Evolutionary conservation across 2,329 filamentous ascomycete species (phyloP), one percentile per base, ranked within the genome.

Genomic region (Chaetothyriales sp.): DNA sequence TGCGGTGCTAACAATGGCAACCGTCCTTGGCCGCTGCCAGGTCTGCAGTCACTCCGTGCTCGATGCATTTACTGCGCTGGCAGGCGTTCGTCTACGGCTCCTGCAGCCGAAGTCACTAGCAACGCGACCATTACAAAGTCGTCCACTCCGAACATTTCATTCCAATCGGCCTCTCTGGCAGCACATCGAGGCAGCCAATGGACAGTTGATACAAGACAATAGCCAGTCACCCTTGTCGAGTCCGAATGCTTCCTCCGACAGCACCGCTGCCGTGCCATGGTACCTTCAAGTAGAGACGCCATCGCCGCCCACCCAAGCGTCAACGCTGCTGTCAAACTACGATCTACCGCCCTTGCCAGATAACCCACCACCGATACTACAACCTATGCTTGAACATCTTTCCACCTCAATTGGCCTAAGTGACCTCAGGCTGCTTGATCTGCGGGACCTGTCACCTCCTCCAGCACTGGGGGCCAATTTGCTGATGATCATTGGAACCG

Each of bases 401-500:
- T 88, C 86, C 5, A 78, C 89, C 53, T 85, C 94, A 26, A 79
- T 95, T 58, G 92, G 92, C 36, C 72, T 98, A 43, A 87, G 95
- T 63, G 78, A 88, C 51, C 72, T 98, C 46, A 75, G 75, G 1
- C 68, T 98, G 5, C 73, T 95, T 46, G 92, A 98, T 63, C 73
- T 98, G 28, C 86, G 92, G 51, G 71, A 78, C 39, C 74, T 96
- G 47, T 85, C 95, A 60, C 88, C 89, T 0, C 85, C 89, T 0
- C 82, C 90, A 0, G 89, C 89, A 0, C 75, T 98, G 1, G 92
- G 92, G 1, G 79, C 86, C 1, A 89, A 90, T 60, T 75, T 95
- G 25, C 76, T 98, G 49, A 96, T 96, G 92, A 69, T 98, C 26
- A 80, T 98, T 56, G 88, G 84, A 43, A 95, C 88, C 7, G 86